Evolutionary conservation across 371 early-diverging fungal species (phyloP).

Genomic region (Mortierella sp.): DNA sequence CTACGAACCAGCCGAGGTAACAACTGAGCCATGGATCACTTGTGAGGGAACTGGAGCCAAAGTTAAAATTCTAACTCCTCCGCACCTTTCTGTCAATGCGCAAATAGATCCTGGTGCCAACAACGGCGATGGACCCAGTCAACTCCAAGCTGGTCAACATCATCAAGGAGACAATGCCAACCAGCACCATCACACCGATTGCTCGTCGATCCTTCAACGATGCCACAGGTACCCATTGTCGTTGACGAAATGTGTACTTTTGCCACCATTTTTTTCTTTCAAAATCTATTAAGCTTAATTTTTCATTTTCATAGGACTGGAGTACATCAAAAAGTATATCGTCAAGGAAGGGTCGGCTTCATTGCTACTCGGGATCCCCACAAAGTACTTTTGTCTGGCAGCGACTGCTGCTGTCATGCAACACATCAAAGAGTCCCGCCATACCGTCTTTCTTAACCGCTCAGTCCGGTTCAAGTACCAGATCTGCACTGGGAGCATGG

Average conservation of each 20-base stretch:
- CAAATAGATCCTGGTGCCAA: conserved; percentile 60
- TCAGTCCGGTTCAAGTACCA: conserved; percentile 77
- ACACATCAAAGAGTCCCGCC: conserved; percentile 66
- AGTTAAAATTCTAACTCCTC: not conserved
- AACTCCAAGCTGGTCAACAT: conserved; percentile 63
- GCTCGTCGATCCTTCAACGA: conserved; percentile 74
- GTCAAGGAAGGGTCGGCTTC: conserved; percentile 61
- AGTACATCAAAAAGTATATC: conserved; percentile 63
- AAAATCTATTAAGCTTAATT: not conserved
- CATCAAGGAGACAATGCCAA: conserved; percentile 64
- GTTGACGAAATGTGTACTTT: not conserved
- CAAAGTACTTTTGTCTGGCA: conserved; percentile 63
- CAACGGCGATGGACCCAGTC: conserved; percentile 59
- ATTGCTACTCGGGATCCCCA: conserved; percentile 59
- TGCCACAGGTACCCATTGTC: conserved; percentile 59
- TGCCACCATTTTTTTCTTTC: not conserved
- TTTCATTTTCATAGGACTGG: conserved; percentile 55
- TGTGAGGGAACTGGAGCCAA: not conserved
- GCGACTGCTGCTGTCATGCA: conserved; percentile 58
- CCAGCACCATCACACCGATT: conserved; percentile 61
- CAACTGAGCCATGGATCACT: not conserved
- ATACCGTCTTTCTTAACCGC: conserved; percentile 65
- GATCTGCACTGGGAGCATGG: conserved; percentile 71
- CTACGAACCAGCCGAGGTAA: conserved; percentile 73
- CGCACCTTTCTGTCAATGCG: not conserved